A percentile compares a stretch with the other conserved stretches of the same genome.
These are phyloP conservation scores for Scytalidium lignicola DNA, from an alignment of 2,329 filamentous ascomycete species.

Conservation along the genomic window DNA sequence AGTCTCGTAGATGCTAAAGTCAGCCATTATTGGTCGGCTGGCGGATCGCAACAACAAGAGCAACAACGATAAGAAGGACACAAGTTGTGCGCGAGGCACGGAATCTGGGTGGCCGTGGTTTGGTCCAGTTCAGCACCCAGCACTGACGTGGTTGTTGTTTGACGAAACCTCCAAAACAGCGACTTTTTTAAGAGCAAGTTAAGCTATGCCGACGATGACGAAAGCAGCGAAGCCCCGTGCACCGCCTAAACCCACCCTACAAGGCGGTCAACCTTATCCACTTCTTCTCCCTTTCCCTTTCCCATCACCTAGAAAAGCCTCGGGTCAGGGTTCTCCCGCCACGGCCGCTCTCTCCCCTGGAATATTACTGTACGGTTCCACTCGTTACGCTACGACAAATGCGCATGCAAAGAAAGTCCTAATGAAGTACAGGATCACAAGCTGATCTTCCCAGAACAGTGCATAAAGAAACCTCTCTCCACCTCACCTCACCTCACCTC, in stretches of 20 bases:
- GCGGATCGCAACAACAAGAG: background rate
- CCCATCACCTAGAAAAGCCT: no score
- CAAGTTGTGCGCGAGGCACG: background rate
- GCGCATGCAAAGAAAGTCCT: no score
- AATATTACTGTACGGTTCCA: no score
- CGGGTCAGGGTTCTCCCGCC: no score
- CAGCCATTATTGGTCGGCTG: slow-evolving; percentile 6
- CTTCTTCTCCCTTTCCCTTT: no score
- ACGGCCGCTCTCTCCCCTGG: no score
- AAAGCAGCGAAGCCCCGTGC: background rate
- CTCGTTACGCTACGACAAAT: no score
- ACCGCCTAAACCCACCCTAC: background rate
- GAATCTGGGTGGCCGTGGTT: background rate
- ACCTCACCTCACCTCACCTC: background rate
- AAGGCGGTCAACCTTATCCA: no score
- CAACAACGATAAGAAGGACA: background rate
- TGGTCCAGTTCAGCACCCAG: background rate
- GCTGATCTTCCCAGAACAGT: no score
- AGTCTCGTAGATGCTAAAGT: slow-evolving; percentile 7
- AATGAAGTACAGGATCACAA: no score
- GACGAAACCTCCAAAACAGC: no score
- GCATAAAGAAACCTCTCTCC: background rate
- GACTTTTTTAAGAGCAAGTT: no score
- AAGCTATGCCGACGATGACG: background rate
- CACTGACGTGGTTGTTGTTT: background rate